Evolutionary conservation across 2,329 filamentous ascomycete species (phyloP).

Genomic region (Hypoxylon sp.): DNA sequence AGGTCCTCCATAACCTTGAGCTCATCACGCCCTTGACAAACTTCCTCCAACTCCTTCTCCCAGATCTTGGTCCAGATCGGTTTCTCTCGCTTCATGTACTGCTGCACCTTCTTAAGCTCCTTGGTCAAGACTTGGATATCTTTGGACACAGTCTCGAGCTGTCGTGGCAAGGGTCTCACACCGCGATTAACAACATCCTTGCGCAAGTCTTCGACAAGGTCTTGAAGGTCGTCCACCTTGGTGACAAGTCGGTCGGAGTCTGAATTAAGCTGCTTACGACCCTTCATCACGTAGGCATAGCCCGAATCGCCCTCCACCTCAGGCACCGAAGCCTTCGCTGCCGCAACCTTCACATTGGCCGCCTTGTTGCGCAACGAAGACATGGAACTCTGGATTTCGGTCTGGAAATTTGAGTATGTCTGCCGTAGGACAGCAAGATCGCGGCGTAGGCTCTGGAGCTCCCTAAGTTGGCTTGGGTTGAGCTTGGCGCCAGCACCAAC

Average conservation of each 20-base stretch:
- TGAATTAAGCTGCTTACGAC: constrained; percentile 87
- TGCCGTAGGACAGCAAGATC: constrained; percentile 94
- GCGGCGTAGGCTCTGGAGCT: constrained; percentile 85
- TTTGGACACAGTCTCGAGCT: constrained; percentile 90
- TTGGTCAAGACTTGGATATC: constrained; percentile 86
- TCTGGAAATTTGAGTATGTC: constrained; percentile 91
- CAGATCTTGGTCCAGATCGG: constrained; percentile 99
- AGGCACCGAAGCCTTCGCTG: constrained; percentile 79
- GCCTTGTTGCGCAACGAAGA: constrained; percentile 85
- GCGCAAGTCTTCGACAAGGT: constrained; percentile 94
- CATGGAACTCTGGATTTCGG: constrained; percentile 92
- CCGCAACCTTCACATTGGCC: constrained; percentile 81
- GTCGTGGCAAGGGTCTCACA: constrained; percentile 89
- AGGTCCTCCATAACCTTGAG: constrained; percentile 97
- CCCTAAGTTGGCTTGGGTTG: constrained; percentile 76
- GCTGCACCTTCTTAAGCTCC: constrained; percentile 94
- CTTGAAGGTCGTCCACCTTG: constrained; percentile 96
- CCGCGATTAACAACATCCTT: constrained; percentile 96
- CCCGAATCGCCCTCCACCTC: constrained; percentile 83
- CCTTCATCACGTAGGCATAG: constrained; percentile 85
- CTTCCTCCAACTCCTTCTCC: constrained; percentile 96
- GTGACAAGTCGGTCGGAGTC: constrained; percentile 93
- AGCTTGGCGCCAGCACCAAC: constrained; percentile 58
- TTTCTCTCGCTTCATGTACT: constrained; percentile 91
- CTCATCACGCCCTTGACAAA: constrained; percentile 95